A percentile compares a stretch with the other conserved stretches of the same genome.
Conservation (phyloP, 371 early-diverging fungal species). For the Sporodiniella umbellata region DNA sequence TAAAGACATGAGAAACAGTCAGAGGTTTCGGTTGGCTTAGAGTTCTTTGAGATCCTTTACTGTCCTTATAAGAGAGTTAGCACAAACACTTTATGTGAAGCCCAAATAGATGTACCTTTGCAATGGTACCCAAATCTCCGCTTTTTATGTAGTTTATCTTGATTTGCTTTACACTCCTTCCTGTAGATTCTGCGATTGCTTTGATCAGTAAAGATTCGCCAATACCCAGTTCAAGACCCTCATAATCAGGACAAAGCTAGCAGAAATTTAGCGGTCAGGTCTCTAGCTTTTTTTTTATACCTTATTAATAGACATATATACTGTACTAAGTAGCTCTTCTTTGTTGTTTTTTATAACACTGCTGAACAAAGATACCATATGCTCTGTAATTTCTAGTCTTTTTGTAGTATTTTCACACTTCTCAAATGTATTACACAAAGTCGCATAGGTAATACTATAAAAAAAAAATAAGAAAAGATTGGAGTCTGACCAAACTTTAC, state of each 20-base stretch:
- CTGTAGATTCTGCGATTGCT: constrained; percentile 90
- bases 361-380: constrained; percentile 73
- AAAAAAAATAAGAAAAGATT: too few species aligned
- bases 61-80: constrained; percentile 42
- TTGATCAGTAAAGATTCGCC: constrained; percentile 95
- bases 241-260: constrained; percentile 90
- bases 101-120: constrained; percentile 53
- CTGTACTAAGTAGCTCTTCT: constrained; percentile 66
- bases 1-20: constrained; percentile 82
- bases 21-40: constrained; percentile 80
- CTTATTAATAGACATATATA: constrained; percentile 93
- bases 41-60: constrained; percentile 74
- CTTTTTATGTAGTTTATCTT: constrained; percentile 73
- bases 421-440: constrained; percentile 86
- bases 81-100: too few species aligned
- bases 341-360: constrained; percentile 70
- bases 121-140: constrained; percentile 95
- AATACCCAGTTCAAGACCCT: constrained; percentile 94
- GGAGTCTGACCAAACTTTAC: constrained; percentile 9
- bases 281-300: too few species aligned
- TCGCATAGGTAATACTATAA: constrained; percentile 75
- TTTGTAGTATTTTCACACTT: constrained; percentile 67
- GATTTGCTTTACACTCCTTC: constrained; percentile 70
- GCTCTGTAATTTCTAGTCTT: constrained; percentile 80
- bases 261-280: too few species aligned